These are phyloP conservation scores for button mushroom (Agaricus bisporus) DNA, from an alignment of 768 basidiomycete species.

Conservation along the genomic window DNA sequence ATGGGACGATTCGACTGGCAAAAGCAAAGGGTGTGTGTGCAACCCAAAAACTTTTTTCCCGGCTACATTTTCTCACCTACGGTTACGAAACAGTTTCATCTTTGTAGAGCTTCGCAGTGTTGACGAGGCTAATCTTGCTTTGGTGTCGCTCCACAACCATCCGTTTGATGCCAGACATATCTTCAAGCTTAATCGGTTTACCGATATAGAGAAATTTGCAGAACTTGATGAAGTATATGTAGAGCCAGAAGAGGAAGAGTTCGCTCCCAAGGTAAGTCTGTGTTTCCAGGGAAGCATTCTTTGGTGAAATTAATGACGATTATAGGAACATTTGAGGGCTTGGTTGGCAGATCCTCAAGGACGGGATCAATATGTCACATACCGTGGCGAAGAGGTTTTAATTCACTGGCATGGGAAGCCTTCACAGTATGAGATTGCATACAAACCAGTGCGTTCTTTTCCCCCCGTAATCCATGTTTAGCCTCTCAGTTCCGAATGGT, in stretches of 20 bases:
- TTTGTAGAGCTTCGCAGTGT: conserved; percentile 74
- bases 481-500: conserved; percentile 1
- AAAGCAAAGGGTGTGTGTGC: conserved; percentile 81
- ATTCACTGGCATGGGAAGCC: conserved; percentile 93
- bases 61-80: conserved; percentile 7
- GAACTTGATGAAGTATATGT: conserved; percentile 71
- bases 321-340: conserved; percentile 87
- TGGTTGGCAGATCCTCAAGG: conserved; percentile 93
- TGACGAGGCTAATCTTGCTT: conserved; percentile 66
- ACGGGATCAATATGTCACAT: conserved; percentile 93
- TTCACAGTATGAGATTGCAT: conserved; percentile 75
- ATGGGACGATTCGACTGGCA: conserved; percentile 75
- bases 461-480: conserved; percentile 10
- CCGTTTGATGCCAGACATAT: conserved; percentile 85
- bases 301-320: conserved; percentile 9
- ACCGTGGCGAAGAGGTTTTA: conserved; percentile 85
- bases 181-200: conserved; percentile 81
- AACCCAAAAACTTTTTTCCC: neutral
- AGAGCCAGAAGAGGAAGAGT: conserved; percentile 72
- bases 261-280: conserved; percentile 59
- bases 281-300: neutral
- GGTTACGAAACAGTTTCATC: conserved; percentile 49
- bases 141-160: conserved; percentile 64
- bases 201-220: conserved; percentile 81
- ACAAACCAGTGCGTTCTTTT: conserved; percentile 59